Evolutionary conservation across 352 stramenopile genomes (phyloP).

Genomic region (Elongisporangium anandrum): DNA sequence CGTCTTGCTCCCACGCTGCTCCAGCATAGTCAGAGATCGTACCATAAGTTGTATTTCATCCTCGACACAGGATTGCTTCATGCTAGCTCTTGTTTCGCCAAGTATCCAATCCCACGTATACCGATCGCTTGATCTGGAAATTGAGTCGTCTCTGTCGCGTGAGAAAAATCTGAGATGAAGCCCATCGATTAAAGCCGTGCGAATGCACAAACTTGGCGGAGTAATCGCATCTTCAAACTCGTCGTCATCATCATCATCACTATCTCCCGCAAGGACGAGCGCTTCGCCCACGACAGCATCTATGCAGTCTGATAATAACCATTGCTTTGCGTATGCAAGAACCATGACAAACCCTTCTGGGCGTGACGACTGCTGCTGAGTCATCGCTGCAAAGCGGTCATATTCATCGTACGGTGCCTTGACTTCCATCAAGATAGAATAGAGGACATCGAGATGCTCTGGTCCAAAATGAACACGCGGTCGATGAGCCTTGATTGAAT

Average conservation of each 20-base stretch:
- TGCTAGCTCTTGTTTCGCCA: constrained; percentile 32
- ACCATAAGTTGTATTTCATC: constrained; percentile 70
- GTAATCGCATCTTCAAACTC: constrained; percentile 87
- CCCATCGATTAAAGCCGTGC: constrained; percentile 35
- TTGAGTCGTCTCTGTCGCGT: constrained; percentile 12
- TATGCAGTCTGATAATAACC: constrained; percentile 73
- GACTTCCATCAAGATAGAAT: constrained; percentile 83
- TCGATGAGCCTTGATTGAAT: constrained; percentile 21
- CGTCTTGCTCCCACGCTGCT: constrained; percentile 24
- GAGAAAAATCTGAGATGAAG: constrained; percentile 52
- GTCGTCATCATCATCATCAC: constrained; percentile 74
- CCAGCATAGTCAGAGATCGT: constrained; percentile 53
- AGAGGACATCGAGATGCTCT: constrained; percentile 81
- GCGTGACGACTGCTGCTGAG: constrained; percentile 67
- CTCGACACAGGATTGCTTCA: constrained; percentile 85
- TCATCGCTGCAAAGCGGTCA: constrained; percentile 60
- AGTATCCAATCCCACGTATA: constrained; percentile 58
- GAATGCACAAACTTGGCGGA: constrained; percentile 69
- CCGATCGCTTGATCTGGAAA: constrained; percentile 10
- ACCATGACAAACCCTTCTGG: constrained; percentile 83
- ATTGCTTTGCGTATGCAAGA: constrained; percentile 82
- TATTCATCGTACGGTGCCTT: constrained; percentile 86
- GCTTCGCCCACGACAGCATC: constrained; percentile 53
- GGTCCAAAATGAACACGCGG: constrained; percentile 69
- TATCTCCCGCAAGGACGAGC: constrained; percentile 34